These are phyloP conservation scores for Scheffersomyces ergatensis DNA, from an alignment of 805 yeast genomes.

Conservation along the genomic window DNA sequence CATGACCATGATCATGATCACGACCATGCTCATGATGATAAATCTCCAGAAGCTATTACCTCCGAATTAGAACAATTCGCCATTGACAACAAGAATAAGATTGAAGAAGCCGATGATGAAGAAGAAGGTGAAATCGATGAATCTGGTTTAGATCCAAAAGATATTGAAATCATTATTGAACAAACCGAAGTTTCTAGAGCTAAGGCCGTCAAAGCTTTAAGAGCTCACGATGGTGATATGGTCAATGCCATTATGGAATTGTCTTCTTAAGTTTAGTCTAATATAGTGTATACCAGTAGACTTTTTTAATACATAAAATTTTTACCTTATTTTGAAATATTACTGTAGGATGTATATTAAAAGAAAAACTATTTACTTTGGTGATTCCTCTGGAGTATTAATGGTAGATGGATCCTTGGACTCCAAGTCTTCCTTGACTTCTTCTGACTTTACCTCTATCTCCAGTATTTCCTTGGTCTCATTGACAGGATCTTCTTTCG, in stretches of 20 bases:
- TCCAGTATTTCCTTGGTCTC: no score
- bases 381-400: no score
- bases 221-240: slow-evolving; percentile 86
- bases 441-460: no score
- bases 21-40: slow-evolving; percentile 33
- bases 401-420: no score
- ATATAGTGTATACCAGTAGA: no score
- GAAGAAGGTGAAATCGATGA: slow-evolving; percentile 74
- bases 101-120: slow-evolving; percentile 26
- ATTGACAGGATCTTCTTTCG: no score
- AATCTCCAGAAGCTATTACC: slow-evolving; percentile 75
- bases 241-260: slow-evolving; percentile 94
- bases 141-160: slow-evolving; percentile 77
- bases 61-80: slow-evolving; percentile 78
- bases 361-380: no score
- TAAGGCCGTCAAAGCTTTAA: slow-evolving; percentile 90
- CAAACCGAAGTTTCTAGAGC: slow-evolving; percentile 88
- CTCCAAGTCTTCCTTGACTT: no score
- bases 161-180: slow-evolving; percentile 81
- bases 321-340: no score
- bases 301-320: neutral
- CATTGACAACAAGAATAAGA: slow-evolving; percentile 37
- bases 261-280: slow-evolving; percentile 31
- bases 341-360: no score
- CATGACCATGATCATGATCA: slow-evolving; percentile 11